phyloP scores from a whole-genome alignment of 1,284 basidiomycete genomes.

The Marasmius tenuissimus region DNA sequence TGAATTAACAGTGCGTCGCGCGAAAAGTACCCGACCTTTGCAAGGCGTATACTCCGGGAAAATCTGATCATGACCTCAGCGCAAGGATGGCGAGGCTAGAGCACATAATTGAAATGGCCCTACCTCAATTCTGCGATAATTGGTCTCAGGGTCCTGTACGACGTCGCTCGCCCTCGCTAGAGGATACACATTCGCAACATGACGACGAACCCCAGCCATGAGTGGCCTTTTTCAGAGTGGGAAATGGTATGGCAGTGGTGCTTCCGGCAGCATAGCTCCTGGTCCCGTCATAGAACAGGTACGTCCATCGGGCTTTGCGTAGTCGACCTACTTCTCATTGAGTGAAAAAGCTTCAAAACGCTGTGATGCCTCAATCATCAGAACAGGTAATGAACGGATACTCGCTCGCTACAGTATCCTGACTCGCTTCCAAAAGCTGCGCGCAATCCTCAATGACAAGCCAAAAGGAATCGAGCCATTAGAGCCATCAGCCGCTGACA shows the following conservation, averaged over 20 bases:
- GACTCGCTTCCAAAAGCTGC: conserved; percentile 11
- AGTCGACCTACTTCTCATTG: conserved; percentile 5
- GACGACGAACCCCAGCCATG: conserved; percentile 69
- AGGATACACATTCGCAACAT: conserved; percentile 63
- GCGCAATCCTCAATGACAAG: not conserved
- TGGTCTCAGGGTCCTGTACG: conserved; percentile 30
- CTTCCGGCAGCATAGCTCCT: conserved; percentile 75
- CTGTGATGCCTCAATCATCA: conserved; percentile 41
- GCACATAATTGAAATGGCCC: conserved; percentile 73
- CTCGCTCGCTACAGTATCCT: conserved; percentile 18
- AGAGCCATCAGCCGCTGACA: conserved; percentile 74
- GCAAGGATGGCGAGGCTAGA: conserved; percentile 72
- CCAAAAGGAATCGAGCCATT: conserved; percentile 19
- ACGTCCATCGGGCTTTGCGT: conserved; percentile 22
- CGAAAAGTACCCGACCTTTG: conserved; percentile 83
- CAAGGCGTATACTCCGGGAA: conserved; percentile 83
- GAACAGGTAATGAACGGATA: not conserved
- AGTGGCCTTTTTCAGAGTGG: conserved; percentile 79
- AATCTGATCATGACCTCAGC: conserved; percentile 77
- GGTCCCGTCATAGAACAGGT: conserved; percentile 79
- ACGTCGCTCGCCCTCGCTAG: conserved; percentile 50
- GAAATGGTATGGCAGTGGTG: conserved; percentile 82
- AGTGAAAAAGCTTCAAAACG: conserved; percentile 55
- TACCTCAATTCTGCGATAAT: conserved; percentile 65
- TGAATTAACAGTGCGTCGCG: conserved; percentile 59